Evolutionary conservation across 768 basidiomycete genomes (phyloP).

Genomic region (Collybia sordida): DNA sequence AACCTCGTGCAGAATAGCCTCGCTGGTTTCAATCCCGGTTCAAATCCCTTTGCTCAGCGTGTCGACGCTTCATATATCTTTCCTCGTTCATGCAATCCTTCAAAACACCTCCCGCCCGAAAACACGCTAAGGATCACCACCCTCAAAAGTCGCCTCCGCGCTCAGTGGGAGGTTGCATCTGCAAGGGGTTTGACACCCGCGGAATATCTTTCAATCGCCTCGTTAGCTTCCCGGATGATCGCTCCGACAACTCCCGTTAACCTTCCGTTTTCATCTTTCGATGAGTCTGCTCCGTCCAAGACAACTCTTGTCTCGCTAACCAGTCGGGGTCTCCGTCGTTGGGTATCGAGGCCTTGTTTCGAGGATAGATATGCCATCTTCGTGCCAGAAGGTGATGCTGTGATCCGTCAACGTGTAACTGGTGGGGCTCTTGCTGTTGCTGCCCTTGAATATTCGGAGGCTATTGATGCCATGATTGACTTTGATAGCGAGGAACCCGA

Average conservation of each 20-base stretch:
- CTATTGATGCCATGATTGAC: constrained; percentile 64
- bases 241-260: constrained; percentile 21
- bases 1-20: constrained; percentile 49
- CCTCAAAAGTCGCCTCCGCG: constrained; percentile 52
- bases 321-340: constrained; percentile 62
- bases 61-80: constrained; percentile 35
- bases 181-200: constrained; percentile 30
- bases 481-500: constrained; percentile 29
- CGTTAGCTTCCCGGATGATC: constrained; percentile 36
- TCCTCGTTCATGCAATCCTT: constrained; percentile 55
- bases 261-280: constrained; percentile 24
- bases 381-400: constrained; percentile 36
- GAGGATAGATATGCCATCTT: constrained; percentile 69
- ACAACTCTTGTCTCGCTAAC: constrained; percentile 30
- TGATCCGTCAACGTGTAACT: constrained; percentile 39
- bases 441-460: constrained; percentile 68
- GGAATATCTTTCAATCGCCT: constrained; percentile 43
- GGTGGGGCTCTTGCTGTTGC: constrained; percentile 61
- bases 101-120: constrained; percentile 30
- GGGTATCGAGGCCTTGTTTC: constrained; percentile 74
- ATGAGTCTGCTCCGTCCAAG: constrained; percentile 33
- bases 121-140: constrained; percentile 44
- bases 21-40: constrained; percentile 33
- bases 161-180: constrained; percentile 34
- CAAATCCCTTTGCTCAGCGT: constrained; percentile 49